phyloP scores from a whole-genome alignment of 495 filamentous ascomycete species.

The Jackrogersella multiformis region DNA sequence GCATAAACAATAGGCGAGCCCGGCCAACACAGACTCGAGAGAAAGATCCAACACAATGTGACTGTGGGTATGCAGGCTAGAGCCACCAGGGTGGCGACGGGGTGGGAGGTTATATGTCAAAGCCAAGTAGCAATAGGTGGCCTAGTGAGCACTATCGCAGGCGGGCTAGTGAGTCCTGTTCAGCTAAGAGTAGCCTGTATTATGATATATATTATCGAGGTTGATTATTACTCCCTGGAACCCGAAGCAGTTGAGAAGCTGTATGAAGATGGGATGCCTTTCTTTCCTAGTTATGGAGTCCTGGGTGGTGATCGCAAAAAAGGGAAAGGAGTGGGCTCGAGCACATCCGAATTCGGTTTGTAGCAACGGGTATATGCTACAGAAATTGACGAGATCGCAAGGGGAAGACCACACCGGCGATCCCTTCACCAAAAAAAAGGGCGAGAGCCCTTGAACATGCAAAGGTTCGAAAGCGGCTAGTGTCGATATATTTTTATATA shows the following conservation, averaged over 20 bases:
- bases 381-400: constrained; percentile 37
- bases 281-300: constrained; percentile 34
- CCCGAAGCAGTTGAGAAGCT: constrained; percentile 19
- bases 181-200: constrained; percentile 11
- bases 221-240: constrained; percentile 25
- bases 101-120: constrained; percentile 20
- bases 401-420: constrained; percentile 34
- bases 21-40: constrained; percentile 8
- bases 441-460: background rate
- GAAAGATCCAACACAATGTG: constrained; percentile 7
- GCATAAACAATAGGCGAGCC: background rate
- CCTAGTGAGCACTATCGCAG: constrained; percentile 21
- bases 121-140: background rate
- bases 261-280: constrained; percentile 32
- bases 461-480: constrained; percentile 30
- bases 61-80: constrained; percentile 2
- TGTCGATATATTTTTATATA: constrained; percentile 35
- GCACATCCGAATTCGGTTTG: constrained; percentile 32
- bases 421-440: constrained; percentile 18
- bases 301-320: constrained; percentile 34
- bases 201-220: constrained; percentile 32
- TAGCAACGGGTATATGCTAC: constrained; percentile 24
- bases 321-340: constrained; percentile 41
- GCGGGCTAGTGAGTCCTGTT: constrained; percentile 2
- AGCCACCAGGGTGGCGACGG: constrained; percentile 1